These are phyloP conservation scores for Lentinula guzmanii DNA, from an alignment of 768 basidiomycete species.

Conservation along the genomic window DNA sequence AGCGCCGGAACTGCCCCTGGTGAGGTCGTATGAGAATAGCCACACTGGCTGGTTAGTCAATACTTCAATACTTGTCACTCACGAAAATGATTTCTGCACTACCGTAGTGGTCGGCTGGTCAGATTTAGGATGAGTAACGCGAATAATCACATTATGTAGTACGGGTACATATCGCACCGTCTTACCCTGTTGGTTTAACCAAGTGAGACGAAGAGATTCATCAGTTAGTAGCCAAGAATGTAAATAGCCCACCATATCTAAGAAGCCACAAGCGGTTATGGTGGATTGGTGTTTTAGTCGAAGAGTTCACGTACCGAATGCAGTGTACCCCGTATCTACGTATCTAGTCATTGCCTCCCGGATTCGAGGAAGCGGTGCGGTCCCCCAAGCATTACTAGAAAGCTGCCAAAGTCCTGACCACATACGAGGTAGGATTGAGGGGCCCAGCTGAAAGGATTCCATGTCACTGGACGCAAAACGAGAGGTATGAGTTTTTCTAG, in stretches of 20 bases:
- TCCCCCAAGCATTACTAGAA: slow-evolving; percentile 83
- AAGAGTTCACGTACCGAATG: slow-evolving; percentile 42
- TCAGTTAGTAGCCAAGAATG: background rate
- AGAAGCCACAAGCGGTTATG: background rate
- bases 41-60: slow-evolving; percentile 4
- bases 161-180: background rate
- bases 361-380: slow-evolving; percentile 58
- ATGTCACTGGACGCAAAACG: slow-evolving; percentile 2
- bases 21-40: slow-evolving; percentile 4
- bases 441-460: slow-evolving; percentile 53
- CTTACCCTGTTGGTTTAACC: background rate
- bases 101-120: slow-evolving; percentile 83
- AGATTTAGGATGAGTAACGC: slow-evolving; percentile 8
- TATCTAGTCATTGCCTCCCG: slow-evolving; percentile 63
- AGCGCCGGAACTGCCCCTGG: slow-evolving; percentile 65
- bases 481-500: background rate
- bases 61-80: slow-evolving; percentile 16
- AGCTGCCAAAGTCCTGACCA: slow-evolving; percentile 85
- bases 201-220: background rate
- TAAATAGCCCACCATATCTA: slow-evolving; percentile 51
- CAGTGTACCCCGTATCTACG: slow-evolving; percentile 54
- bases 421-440: slow-evolving; percentile 52
- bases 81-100: slow-evolving; percentile 79
- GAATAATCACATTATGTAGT: slow-evolving; percentile 2
- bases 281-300: background rate